Evolutionary conservation across 2,329 filamentous ascomycete species (phyloP), one percentile per base, ranked within the genome.

Genomic region (Trichoderma sp.): DNA sequence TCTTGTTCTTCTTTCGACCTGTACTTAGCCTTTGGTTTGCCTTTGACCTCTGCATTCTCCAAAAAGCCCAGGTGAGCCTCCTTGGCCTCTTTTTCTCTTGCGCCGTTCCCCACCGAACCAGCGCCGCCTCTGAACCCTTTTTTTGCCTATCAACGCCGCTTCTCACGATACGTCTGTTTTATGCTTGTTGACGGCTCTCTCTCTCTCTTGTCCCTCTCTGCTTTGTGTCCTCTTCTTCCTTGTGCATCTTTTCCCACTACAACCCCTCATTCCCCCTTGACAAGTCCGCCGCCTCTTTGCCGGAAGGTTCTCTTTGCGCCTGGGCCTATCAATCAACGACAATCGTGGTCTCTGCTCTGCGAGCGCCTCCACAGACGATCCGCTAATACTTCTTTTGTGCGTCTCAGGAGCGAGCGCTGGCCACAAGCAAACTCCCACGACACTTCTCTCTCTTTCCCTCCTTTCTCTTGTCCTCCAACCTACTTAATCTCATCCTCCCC

Each of bases 11-110:
- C 56, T 51, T 70, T 66, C 51, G 12, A 24, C 47, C 47, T 53
- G 47, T 53, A 53, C 47, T 53, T 53, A 56, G 63, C 47, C 56
- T 57, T 34, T 51, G 64, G 24, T 70, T 61, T 28, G 57, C 21
- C 43, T 47, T 61, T 69, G 30, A 14, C 74, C 74, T 28, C 53
- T 30, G 28, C 53, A n/a, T 60, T 32, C 57, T 34, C 57, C 57
- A 34, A 32, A 68, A n/a, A 34, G 34, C 71, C 73, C 73, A 74
- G 79, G 80, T 81, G 79, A 79, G 77, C 75, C 76, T 73, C 73
- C 74, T 71, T 73, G 36, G 57, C 43, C 57, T 70, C 66, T 70
- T 62, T 66, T 62, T 62, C 71, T 71, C 57, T 66, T 70, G 62
- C 39, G 60, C 65, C 36, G 66, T 61, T 69, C 70, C 72, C 34